Evolutionary conservation across 2,329 filamentous ascomycete genomes (phyloP), one percentile per base, ranked within the genome.

Genomic region (Penicillium sp.): DNA sequence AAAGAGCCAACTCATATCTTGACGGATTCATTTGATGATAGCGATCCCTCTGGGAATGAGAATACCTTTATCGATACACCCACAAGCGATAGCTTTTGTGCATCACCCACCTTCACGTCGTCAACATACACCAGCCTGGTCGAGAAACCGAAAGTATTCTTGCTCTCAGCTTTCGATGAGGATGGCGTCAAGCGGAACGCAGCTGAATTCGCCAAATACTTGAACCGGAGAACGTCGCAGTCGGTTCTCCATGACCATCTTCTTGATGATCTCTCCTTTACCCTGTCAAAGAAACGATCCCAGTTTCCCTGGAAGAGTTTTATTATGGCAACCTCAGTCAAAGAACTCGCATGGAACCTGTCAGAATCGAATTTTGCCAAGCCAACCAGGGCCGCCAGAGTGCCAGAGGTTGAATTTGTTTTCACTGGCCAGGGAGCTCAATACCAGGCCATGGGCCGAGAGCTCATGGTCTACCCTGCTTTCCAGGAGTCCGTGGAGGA

Each of bases 361-460:
- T 51, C 53, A 0, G 57, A 57, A 39, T 35, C 19, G 6, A 46
- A 51, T 40, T 57, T 53, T 34, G 33, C 45, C 4, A 53, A 54
- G 12, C 48, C 53, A 8, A 28, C 52, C 4, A 43, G 55, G 22
- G 43, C 46, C 2, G 38, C 45, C 9, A 26, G 28, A 32, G 24
- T 43, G 8, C 49, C 53, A 1, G 51, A 49, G 3, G 35, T 70
- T 7, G 62, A 54, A 10, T 70, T 69, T 45, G 59, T 70, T n/a
- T 70, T 70, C 48, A 69, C 68, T 3, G 68, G 68, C 0, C 68
- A 71, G 44, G 68, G 68, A 4, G 68, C 68, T 13, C 67, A 70
- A 35, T 70, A 65, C 48, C 51, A 57, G 34, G 48, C 48, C 1
- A 70, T 71, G 68, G 68, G 68, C 0, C 49, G 54, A 21, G 60